Base-by-base conservation (phyloP, 2,329 filamentous ascomycete genomes). In the Cercospora brassicicola region DNA sequence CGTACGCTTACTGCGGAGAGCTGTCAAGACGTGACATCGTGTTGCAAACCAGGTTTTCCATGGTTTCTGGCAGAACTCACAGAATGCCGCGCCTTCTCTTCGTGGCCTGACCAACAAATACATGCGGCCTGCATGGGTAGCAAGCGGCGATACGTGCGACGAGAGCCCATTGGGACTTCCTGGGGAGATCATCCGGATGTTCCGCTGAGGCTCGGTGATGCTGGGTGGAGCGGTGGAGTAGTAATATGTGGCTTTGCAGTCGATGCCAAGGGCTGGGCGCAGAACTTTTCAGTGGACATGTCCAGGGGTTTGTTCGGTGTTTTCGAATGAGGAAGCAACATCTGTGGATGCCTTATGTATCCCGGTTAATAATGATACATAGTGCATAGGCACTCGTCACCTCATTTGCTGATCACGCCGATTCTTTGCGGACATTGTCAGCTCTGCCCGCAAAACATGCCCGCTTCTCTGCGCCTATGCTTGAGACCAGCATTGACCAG, bases 181-280 rank as follows among this genome's bases (percentile, higher is more conserved):
- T 51, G 18, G 45, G 18, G 45, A 51, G 36, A 23, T 51, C 20
- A 26, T 51, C 45, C 45, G 45, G 45, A 51, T 20, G 11, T 51
- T 23, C 45, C 45, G 45, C 45, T 51, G 45, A 51, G 45, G 45
- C 45, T 51, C 45, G 18, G 45, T 42, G 45, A 20, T 51, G 45
- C 45, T 26, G 45, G 45, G 45, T 13, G 45, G 18, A 51, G 45
- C 18, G 45, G 42, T 48, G 42, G 42, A 48, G 42, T 48, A 13
- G 18, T 59, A 18, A 15, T 59, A 59, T 26, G 30, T 20, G 87
- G 87, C 6, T 90, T 87, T 76, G 82, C 85, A 9, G 87, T 89
- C 10, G 82, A 82, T 2, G 83, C 81, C 4, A 82, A 86, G 77
- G 73, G 76, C 31, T 90, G 88, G 88, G 81, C 87, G n/a, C 90